Evolutionary conservation across 176 grass and related monocot species (phyloP).

Genomic region (Oryza officinalis): DNA sequence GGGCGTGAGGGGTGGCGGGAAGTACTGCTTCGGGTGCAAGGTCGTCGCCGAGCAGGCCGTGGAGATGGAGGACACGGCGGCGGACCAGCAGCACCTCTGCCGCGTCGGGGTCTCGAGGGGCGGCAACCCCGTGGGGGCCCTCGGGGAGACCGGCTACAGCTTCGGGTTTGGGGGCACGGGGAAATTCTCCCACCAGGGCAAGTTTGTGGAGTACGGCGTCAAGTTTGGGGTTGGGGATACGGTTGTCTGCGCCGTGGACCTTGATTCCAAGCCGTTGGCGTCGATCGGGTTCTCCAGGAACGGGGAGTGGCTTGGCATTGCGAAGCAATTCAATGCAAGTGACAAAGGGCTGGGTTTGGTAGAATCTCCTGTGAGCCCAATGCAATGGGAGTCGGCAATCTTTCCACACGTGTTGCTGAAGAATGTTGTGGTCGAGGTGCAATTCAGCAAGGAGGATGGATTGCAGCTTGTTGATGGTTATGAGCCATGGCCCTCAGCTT

Average conservation of each 20-base stretch:
- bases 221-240: conserved; percentile 60
- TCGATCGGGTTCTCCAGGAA: conserved; percentile 63
- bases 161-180: conserved; percentile 70
- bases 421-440: conserved; percentile 63
- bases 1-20: conserved; percentile 49
- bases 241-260: conserved; percentile 63
- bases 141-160: conserved; percentile 58
- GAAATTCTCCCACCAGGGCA: conserved; percentile 55
- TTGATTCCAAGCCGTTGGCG: conserved; percentile 50
- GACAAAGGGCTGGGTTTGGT: conserved; percentile 51
- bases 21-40: conserved; percentile 68
- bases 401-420: conserved; percentile 71
- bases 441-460: conserved; percentile 60
- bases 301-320: conserved; percentile 53
- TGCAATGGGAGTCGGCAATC: conserved; percentile 55
- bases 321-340: conserved; percentile 42
- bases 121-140: conserved; percentile 43
- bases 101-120: conserved; percentile 61
- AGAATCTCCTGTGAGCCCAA: conserved; percentile 17
- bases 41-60: conserved; percentile 55
- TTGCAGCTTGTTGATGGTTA: conserved; percentile 56
- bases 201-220: conserved; percentile 49
- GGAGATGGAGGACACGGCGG: conserved; percentile 53
- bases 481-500: conserved; percentile 49
- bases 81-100: conserved; percentile 56